Conservation (phyloP, 495 filamentous ascomycete genomes). For the Aspergillus biplanus region DNA sequence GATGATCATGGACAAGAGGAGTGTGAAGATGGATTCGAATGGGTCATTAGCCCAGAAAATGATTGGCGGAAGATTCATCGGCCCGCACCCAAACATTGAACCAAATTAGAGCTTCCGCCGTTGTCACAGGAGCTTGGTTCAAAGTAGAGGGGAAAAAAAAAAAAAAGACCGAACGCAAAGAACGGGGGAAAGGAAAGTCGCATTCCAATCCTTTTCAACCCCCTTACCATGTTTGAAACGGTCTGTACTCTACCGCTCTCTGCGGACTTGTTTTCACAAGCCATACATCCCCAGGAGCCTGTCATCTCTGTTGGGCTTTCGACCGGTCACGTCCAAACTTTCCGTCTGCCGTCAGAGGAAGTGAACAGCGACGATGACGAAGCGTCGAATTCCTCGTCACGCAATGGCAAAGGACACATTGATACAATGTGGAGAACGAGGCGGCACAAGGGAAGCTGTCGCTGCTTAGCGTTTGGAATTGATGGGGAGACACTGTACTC, state of each 20-base stretch:
- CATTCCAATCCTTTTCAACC: conserved; percentile 1
- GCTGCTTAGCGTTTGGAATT: conserved; percentile 72
- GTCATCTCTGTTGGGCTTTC: conserved; percentile 84
- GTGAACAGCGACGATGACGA: conserved; percentile 51
- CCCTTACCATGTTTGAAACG: conserved; percentile 70
- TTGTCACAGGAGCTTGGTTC: conserved; percentile 4
- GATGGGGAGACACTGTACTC: conserved; percentile 83
- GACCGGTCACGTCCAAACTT: conserved; percentile 84
- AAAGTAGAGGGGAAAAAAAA: not conserved
- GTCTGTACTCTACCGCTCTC: conserved; percentile 86
- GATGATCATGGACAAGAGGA: not conserved
- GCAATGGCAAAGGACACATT: conserved; percentile 71
- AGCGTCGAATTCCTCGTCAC: conserved; percentile 43
- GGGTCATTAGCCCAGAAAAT: not conserved
- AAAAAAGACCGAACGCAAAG: conserved; percentile 7
- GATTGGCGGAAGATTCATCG: conserved; percentile 29
- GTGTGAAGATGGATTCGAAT: not conserved
- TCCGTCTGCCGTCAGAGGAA: conserved; percentile 68
- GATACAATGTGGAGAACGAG: conserved; percentile 85
- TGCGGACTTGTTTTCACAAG: conserved; percentile 87
- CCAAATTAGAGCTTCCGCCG: conserved; percentile 15
- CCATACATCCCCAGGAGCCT: conserved; percentile 79
- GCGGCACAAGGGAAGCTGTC: conserved; percentile 90
- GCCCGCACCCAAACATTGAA: conserved; percentile 23
- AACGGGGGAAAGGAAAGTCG: conserved; percentile 5